Evolutionary conservation across 106 monocot genomes (phyloP).

Genomic region (Alisma plantagoaquatica): DNA sequence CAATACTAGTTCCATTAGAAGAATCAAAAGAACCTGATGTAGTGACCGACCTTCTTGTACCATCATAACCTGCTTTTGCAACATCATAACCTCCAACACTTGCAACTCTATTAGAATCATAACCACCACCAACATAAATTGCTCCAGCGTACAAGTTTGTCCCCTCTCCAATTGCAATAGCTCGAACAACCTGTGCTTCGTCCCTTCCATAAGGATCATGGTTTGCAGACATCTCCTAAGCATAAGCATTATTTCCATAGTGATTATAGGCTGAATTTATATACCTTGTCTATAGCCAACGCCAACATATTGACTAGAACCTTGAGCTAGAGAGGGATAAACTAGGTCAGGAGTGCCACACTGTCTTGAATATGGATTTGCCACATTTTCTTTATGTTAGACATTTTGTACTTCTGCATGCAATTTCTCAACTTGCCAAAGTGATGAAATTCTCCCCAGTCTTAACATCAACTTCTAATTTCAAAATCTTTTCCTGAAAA

Average conservation of each 20-base stretch:
- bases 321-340: slow-evolving; percentile 14
- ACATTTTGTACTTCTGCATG: slow-evolving; percentile 40
- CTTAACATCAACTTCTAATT: slow-evolving; percentile 38
- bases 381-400: slow-evolving; percentile 34
- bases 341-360: slow-evolving; percentile 9
- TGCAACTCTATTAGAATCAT: too few relatives aligned
- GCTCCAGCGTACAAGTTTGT: background rate
- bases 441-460: slow-evolving; percentile 35
- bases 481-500: slow-evolving; percentile 42
- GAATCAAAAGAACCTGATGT: too few relatives aligned
- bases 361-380: too few relatives aligned
- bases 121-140: too few relatives aligned
- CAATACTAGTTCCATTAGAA: too few relatives aligned
- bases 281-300: too few relatives aligned
- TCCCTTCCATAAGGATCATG: slow-evolving; percentile 8
- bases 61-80: too few relatives aligned
- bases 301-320: background rate
- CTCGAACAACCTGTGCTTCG: background rate
- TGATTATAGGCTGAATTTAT: background rate
- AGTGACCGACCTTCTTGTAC: too few relatives aligned
- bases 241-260: slow-evolving; percentile 7
- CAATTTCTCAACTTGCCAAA: slow-evolving; percentile 54
- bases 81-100: too few relatives aligned
- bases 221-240: slow-evolving; percentile 2
- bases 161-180: background rate